A percentile compares a stretch with the other conserved stretches of the same genome.
Conservation (phyloP, 2,329 filamentous ascomycete species). For the Fusarium burgessii region DNA sequence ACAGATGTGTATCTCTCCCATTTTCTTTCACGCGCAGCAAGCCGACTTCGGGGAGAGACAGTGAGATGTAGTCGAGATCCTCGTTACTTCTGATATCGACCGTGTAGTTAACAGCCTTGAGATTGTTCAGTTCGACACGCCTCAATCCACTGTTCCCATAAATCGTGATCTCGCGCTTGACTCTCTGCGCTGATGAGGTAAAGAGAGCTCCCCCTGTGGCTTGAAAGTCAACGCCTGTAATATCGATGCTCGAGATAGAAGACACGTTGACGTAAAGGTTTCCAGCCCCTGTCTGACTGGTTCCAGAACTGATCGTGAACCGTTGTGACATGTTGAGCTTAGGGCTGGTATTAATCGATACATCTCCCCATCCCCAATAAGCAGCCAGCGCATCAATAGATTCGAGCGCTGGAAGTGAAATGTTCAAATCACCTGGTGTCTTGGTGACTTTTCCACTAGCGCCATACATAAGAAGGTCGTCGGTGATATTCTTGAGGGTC, state of each 20-base stretch:
- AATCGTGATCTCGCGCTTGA: fast-evolving
- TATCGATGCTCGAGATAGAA: fast-evolving
- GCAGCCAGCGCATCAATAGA: fast-evolving
- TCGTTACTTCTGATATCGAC: background rate
- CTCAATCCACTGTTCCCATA: fast-evolving
- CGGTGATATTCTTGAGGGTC: background rate
- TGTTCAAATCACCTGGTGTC: background rate
- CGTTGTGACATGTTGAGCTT: fast-evolving
- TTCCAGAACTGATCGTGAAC: background rate
- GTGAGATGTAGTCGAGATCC: background rate
- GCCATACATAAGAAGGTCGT: fast-evolving
- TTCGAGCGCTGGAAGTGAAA: background rate
- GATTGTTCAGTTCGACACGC: background rate
- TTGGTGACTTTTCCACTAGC: fast-evolving
- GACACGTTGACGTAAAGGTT: background rate
- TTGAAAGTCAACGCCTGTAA: background rate
- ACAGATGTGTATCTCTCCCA: background rate
- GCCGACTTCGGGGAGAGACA: background rate
- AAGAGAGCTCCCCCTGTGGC: fast-evolving
- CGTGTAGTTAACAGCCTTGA: background rate
- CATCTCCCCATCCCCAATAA: background rate
- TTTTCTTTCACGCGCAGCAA: background rate
- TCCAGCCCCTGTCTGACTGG: fast-evolving
- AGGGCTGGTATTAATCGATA: background rate
- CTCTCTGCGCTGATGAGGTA: background rate